Evolutionary conservation across 129 eudicot genomes (phyloP), one percentile per base, ranked within the genome.

Genomic region (Lonicera japonica): DNA sequence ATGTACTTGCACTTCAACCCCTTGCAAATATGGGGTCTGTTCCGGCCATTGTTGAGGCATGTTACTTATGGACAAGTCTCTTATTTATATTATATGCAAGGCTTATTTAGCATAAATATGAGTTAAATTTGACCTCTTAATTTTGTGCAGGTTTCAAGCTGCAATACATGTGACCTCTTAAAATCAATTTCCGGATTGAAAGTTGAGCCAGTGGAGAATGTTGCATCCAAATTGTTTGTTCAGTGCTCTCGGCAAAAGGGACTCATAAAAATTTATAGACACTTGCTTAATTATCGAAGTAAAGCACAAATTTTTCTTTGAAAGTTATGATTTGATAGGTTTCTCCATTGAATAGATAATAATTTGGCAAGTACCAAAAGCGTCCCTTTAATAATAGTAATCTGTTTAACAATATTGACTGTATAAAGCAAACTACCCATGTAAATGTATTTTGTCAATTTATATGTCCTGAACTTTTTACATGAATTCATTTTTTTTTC

Each of bases 161-260:
- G 96, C 51, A 88, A 78, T 58, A 88, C 99, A 25, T 85, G 95
- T 66, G 95, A 94, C 62, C 88, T 94, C 70, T 70, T 94, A 52
- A 88, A 81, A 75, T 85, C 99, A 56, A 80, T 94, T 47, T 85
- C 96, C 24, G 99, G 96, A 43, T 67, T 88, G 70, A 94, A 79
- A 78, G 96, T 94, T 21, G 85, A 72, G 74, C 92, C 99, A 11
- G 96, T 94, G 61, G 95, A 94, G 67, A 82, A 88, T 81, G 96
- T 94, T 29, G 74, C 96, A 48, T 88, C 99, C 53, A 94, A 94
- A 80, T 88, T 94, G 73, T 87, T 94, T 83, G 99, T 94, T 70
- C 99, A 94, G 50, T 94, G 99, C 77, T 94, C 99, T 76, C 81
- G 99, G 50, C 99, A 94, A 46, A 94, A 83, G 70, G 99, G 96